Base-by-base conservation (phyloP, 306 rosid genomes). In the Sicyos baderoa region DNA sequence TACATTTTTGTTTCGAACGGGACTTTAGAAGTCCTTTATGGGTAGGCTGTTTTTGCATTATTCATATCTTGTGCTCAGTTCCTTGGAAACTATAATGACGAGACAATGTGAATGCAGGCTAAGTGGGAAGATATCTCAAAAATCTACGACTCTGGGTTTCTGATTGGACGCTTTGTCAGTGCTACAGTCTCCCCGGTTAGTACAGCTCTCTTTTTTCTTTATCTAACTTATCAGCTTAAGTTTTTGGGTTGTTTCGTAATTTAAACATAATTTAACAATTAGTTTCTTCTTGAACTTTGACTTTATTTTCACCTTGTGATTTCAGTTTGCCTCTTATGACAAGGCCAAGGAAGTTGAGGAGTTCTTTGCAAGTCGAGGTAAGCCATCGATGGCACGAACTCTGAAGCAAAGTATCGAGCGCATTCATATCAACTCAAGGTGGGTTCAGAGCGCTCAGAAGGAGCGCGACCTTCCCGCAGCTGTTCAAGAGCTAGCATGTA, bases 401-500 rank as follows among this genome's bases (percentile, higher is more conserved):
- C 49, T 93, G 76, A 93, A 80, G 85, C 99, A 93, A 87, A 93
- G 99, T 81, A 82, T 88, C 23, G 99, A 90, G 82, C 78, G 85
- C 17, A 88, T 90, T 29, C 73, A 74, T 72, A 88, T 89, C 44
- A 90, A 93, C 56, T 81, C 91, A 51, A 85, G 77, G 72, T 93
- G 96, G 96, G 91, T 88, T 81, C 75, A 79, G 81, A 75, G 79
- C 66, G 70, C 88, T 73, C 70, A 37, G 85, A 74, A 81, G 19
- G 97, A 90, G 84, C 59, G 51, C 2, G 64, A n/a, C 61, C 85
- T 93, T 58, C 73, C 74, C 6, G 79, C 65, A 19, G 85, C 84
- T 44, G 74, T 86, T 63, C 79, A 35, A 72, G 86, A 84, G 76
- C 83, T 89, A 76, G 85, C 89, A 23, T 9, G 61, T 70, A 73